Evolutionary conservation across 1,284 basidiomycete species (phyloP).

Genomic region (Psilocybe mexicana): DNA sequence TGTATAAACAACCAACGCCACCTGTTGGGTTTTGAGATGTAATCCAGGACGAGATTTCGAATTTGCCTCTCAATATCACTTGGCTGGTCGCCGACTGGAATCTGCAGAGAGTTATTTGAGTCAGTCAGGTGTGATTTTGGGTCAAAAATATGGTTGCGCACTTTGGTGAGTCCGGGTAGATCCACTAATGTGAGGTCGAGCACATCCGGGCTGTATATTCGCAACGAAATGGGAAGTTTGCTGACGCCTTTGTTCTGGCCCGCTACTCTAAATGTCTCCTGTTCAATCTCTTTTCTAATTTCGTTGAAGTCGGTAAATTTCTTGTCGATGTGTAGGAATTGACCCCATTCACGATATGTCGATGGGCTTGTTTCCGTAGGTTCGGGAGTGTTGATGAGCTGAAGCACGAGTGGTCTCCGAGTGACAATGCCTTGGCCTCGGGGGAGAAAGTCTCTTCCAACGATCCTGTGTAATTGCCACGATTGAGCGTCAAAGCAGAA

Average conservation of each 20-base stretch:
- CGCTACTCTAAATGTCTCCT: constrained; percentile 96
- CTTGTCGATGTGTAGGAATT: constrained; percentile 96
- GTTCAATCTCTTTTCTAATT: constrained; percentile 95
- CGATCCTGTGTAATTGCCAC: constrained; percentile 61
- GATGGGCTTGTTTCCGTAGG: constrained; percentile 48
- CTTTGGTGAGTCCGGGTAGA: constrained; percentile 94
- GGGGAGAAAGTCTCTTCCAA: constrained; percentile 94
- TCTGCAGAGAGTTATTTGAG: constrained; percentile 45
- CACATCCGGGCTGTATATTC: constrained; percentile 95
- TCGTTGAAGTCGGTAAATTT: constrained; percentile 95
- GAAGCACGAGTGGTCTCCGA: constrained; percentile 90
- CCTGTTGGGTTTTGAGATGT: constrained; percentile 97
- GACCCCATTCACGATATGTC: constrained; percentile 85
- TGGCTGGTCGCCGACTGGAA: constrained; percentile 89
- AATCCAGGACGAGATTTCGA: constrained; percentile 90
- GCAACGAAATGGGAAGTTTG: constrained; percentile 91
- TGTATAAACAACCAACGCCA: constrained; percentile 34
- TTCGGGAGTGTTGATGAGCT: constrained; percentile 87
- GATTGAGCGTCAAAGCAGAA: constrained; percentile 13
- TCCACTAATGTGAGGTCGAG: constrained; percentile 96
- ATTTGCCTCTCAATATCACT: constrained; percentile 98
- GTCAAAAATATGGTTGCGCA: constrained; percentile 33
- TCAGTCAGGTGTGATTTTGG: constrained; percentile 3
- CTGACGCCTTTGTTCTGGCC: constrained; percentile 99
- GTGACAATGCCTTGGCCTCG: constrained; percentile 95